phyloP scores from a whole-genome alignment of 1,284 basidiomycete genomes.

The Thecaphora thlaspeos region DNA sequence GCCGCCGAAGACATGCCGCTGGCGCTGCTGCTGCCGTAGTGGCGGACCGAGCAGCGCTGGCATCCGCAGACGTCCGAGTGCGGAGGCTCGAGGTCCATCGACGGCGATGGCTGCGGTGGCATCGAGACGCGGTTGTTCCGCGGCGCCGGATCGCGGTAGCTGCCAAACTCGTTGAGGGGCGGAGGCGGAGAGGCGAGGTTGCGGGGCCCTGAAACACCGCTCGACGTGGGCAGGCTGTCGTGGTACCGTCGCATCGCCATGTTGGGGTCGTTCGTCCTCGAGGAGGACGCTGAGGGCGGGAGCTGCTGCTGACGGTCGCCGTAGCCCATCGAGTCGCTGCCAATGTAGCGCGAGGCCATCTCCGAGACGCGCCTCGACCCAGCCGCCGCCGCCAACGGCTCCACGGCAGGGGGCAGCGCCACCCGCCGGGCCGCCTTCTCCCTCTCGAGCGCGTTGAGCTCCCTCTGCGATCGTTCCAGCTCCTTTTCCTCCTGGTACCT shows the following conservation, averaged over 20 bases:
- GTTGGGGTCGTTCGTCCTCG: conserved; percentile 7
- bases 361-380: conserved; percentile 33
- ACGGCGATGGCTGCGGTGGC: not conserved
- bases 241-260: conserved; percentile 14
- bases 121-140: not conserved
- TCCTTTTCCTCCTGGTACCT: conserved; percentile 51
- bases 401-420: conserved; percentile 21
- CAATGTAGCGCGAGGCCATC: conserved; percentile 31
- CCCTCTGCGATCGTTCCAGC: conserved; percentile 24
- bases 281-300: conserved; percentile 1
- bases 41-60: conserved; percentile 36
- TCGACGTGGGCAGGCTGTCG: conserved; percentile 22
- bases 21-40: conserved; percentile 14
- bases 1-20: not conserved
- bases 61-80: conserved; percentile 51
- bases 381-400: conserved; percentile 14
- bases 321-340: not conserved
- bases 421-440: conserved; percentile 19
- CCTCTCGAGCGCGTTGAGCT: conserved; percentile 30
- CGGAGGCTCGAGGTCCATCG: conserved; percentile 8
- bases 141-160: conserved; percentile 1
- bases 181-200: conserved; percentile 15
- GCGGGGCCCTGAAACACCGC: conserved; percentile 4
- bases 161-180: conserved; percentile 9
- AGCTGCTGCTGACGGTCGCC: not conserved